Evolutionary conservation across 2,329 filamentous ascomycete species (phyloP).

Genomic region (Talaromyces sp.): DNA sequence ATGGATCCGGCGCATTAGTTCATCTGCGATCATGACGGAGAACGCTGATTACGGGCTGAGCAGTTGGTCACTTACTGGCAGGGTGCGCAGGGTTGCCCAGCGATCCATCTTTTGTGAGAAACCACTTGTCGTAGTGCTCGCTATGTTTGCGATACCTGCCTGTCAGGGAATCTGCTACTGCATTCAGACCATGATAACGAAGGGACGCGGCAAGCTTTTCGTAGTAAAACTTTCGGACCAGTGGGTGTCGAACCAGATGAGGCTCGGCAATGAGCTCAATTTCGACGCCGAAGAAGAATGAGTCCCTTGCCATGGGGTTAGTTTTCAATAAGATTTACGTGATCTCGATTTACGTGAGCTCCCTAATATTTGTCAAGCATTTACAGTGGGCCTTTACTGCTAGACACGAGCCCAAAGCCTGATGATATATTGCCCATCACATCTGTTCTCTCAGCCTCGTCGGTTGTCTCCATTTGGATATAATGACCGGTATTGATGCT

Average conservation of each 20-base stretch:
- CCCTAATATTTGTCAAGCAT: neutral
- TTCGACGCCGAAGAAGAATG: neutral
- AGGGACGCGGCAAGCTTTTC: neutral
- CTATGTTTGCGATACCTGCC: neutral
- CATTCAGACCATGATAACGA: neutral
- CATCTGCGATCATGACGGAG: neutral
- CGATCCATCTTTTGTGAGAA: neutral
- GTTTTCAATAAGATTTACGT: neutral
- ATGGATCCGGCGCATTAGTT: neutral
- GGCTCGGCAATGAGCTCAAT: neutral
- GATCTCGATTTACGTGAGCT: neutral
- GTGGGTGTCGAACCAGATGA: neutral
- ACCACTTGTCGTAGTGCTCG: neutral
- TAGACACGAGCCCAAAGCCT: neutral
- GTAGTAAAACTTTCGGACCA: neutral
- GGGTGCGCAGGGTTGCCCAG: neutral
- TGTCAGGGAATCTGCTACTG: neutral
- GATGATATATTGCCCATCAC: neutral
- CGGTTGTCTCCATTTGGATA: neutral
- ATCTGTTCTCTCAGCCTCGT: neutral
- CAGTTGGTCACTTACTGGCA: neutral
- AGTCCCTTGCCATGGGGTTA: neutral
- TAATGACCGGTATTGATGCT: neutral
- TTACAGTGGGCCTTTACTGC: neutral
- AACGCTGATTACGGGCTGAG: neutral